Percentiles rank a stretch among this genome's conserved stretches.
phyloP scores from a whole-genome alignment of 176 grass and related monocot species.

The Oryza australiensis region DNA sequence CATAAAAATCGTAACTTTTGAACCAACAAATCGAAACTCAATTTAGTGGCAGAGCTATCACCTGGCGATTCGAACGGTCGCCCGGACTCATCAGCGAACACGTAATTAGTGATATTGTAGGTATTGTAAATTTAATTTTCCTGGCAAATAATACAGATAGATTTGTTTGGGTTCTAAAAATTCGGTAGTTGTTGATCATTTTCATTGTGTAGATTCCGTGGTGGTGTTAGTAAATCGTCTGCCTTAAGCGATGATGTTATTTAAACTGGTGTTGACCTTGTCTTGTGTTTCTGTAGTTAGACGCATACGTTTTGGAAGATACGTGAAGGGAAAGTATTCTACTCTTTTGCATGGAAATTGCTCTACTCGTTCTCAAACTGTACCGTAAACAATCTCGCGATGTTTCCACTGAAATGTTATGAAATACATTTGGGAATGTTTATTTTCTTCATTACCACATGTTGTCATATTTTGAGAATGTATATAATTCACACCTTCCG shows the following conservation, averaged over 20 bases:
- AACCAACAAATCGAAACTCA: too few species aligned
- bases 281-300: not conserved
- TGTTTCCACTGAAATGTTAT: not conserved
- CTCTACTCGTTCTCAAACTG: not conserved
- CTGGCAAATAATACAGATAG: too few species aligned
- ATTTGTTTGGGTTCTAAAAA: too few species aligned
- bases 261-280: not conserved
- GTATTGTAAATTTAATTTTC: too few species aligned
- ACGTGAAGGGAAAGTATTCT: conserved; percentile 19
- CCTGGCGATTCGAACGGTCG: too few species aligned
- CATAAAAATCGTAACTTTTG: too few species aligned
- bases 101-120: too few species aligned
- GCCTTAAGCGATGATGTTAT: conserved; percentile 10
- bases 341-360: conserved; percentile 7
- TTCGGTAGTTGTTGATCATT: not conserved
- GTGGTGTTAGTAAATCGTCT: not conserved
- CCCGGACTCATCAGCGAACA: too few species aligned
- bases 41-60: too few species aligned
- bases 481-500: not conserved
- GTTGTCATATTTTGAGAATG: not conserved
- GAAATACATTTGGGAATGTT: not conserved
- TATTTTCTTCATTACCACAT: not conserved
- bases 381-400: not conserved
- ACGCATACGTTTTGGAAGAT: conserved; percentile 28
- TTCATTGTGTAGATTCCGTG: not conserved